Percentiles rank a stretch among this genome's conserved stretches.
These are phyloP conservation scores for Aspergillus bertholletiae DNA, from an alignment of 495 filamentous ascomycete genomes.

Conservation along the genomic window DNA sequence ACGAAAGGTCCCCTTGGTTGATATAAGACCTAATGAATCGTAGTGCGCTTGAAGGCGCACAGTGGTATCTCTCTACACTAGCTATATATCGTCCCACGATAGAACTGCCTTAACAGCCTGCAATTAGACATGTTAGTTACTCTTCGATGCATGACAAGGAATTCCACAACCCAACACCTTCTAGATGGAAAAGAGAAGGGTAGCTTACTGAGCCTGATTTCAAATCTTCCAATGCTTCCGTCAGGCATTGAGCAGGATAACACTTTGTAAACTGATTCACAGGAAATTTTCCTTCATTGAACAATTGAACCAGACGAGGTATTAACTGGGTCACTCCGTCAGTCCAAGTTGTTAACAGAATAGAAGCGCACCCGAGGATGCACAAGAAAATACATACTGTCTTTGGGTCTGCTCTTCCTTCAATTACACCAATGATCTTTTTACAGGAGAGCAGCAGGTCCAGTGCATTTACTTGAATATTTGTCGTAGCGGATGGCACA, in stretches of 20 bases:
- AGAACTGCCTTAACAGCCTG: no score
- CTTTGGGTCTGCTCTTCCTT: constrained; percentile 22
- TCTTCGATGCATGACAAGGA: no score
- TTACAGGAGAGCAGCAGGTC: constrained; percentile 24
- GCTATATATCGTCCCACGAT: no score
- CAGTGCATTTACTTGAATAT: constrained; percentile 24
- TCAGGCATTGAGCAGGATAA: constrained; percentile 24
- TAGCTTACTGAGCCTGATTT: constrained; percentile 27
- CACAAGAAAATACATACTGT: constrained; percentile 12
- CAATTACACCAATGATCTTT: constrained; percentile 28
- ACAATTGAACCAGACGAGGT: constrained; percentile 34
- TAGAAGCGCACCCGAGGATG: no score
- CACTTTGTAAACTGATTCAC: constrained; percentile 32
- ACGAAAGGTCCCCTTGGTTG: no score
- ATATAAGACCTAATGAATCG: no score
- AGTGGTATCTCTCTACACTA: no score
- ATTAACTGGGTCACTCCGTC: no score
- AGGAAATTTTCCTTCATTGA: constrained; percentile 40
- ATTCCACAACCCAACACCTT: no score
- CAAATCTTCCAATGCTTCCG: constrained; percentile 32
- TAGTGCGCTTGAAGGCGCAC: no score
- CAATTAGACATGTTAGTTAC: no score
- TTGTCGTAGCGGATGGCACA: constrained; percentile 31
- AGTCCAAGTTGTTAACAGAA: not conserved
- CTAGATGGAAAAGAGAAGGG: no score